These are phyloP conservation scores for Globisporangium abappressorium DNA, from an alignment of 352 stramenopile genomes.

Conservation along the genomic window DNA sequence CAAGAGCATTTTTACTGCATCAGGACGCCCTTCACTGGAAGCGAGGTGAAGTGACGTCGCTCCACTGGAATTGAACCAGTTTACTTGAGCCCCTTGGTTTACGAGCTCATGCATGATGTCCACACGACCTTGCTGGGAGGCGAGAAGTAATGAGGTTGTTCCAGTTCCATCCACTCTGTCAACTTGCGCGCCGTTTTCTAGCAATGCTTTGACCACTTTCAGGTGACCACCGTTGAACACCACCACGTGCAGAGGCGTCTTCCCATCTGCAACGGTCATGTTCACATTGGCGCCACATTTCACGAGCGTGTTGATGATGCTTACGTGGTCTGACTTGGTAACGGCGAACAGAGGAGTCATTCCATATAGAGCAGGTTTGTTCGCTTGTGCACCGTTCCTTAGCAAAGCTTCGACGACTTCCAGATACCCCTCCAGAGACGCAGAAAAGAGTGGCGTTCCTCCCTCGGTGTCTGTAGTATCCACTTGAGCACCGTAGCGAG, in stretches of 20 bases:
- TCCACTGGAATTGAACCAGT: neutral
- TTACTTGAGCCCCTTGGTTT: neutral
- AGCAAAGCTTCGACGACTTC: slow-evolving; percentile 1
- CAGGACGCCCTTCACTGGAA: neutral
- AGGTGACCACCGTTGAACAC: neutral
- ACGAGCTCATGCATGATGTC: slow-evolving; percentile 1
- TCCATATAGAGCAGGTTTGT: neutral
- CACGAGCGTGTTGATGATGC: neutral
- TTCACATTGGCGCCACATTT: slow-evolving; percentile 2
- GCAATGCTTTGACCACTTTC: neutral
- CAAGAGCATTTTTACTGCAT: slow-evolving; percentile 4
- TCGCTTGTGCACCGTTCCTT: neutral
- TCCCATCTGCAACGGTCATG: neutral
- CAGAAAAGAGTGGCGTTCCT: slow-evolving; percentile 1
- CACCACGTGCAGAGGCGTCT: neutral
- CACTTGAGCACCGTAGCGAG: slow-evolving; percentile 2
- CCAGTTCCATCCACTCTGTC: neutral
- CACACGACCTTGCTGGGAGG: slow-evolving; percentile 1
- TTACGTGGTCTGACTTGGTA: neutral
- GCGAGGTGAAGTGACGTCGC: neutral
- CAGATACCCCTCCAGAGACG: neutral
- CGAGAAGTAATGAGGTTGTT: neutral
- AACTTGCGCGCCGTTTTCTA: neutral
- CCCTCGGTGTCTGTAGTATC: neutral
- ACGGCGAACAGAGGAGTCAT: neutral